Evolutionary conservation across 768 basidiomycete genomes (phyloP), one percentile per base, ranked within the genome.

Genomic region (Calocybe indica): DNA sequence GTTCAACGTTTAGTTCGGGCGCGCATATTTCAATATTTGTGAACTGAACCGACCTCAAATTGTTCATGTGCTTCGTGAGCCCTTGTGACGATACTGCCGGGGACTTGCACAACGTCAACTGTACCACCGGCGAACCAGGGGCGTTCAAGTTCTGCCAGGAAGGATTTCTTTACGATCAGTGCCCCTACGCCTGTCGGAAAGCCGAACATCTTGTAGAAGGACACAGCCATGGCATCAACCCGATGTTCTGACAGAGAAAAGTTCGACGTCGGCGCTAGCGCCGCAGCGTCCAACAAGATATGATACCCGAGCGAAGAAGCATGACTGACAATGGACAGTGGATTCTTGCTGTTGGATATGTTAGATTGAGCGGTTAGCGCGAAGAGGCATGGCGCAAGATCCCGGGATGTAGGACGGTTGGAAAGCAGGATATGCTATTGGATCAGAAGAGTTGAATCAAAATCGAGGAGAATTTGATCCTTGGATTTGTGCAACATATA

Each of bases 171-270:
- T 38, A 85, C 82, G 29, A 92, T 62, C 5, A 92, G 71, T 9
- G 88, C 88, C 33, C 90, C 89, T 37, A 91, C 79, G 6, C 89
- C 89, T 0, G 88, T 91, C 8, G 89, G 89, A 55, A 82, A 92
- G 32, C 89, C 89, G 53, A 90, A 88, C 85, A 92, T 90, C 56
- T 92, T 92, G 67, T 92, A 92, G 57, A 92, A 90, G 38, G 85
- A 88, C 45, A 92, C 59, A 0, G 82, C 88, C 76, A 90, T 81
- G 1, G 88, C 89, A 62, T 92, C 90, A 8, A 89, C 83, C 4
- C 82, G 78, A 30, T 72, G 74, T 44, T 83, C 76, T 1, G 75
- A 63, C 10, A 92, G 69, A 9, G 85, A 85, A 46, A 92, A 75
- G 12, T 69, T 58, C 6, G 87, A 80, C 1, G 86, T 83, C 7